Evolutionary conservation across 495 filamentous ascomycete species (phyloP).

Genomic region (Articulospora tetracladia): DNA sequence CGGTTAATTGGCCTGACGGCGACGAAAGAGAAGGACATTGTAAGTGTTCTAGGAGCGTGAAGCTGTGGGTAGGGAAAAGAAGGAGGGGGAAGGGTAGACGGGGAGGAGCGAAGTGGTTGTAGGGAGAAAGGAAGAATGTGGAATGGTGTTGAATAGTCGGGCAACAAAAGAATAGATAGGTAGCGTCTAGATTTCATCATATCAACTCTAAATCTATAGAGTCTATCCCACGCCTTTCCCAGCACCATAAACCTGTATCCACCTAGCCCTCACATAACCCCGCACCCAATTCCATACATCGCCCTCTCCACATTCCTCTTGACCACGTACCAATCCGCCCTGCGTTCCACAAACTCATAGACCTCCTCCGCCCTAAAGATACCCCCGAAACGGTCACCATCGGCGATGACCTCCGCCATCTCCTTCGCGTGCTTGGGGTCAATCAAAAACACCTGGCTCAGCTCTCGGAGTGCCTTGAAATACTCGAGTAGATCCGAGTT

Average conservation of each 20-base stretch:
- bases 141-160: neutral
- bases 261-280: constrained; percentile 57
- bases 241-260: neutral
- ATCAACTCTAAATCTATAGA: neutral
- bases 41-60: neutral
- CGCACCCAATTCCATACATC: constrained; percentile 95
- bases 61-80: neutral
- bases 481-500: constrained; percentile 83
- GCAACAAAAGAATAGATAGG: neutral
- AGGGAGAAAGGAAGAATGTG: neutral
- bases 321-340: constrained; percentile 92
- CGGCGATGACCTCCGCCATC: constrained; percentile 90
- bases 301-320: constrained; percentile 86
- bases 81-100: neutral
- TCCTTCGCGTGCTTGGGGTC: constrained; percentile 86
- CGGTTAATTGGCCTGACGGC: constrained; percentile 16
- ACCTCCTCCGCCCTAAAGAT: constrained; percentile 96
- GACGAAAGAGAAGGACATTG: neutral
- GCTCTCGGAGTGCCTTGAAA: constrained; percentile 86
- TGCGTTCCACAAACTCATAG: constrained; percentile 90
- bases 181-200: neutral
- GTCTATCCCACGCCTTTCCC: neutral
- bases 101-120: neutral
- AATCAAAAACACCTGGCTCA: constrained; percentile 94
- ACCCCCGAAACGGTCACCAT: constrained; percentile 82